Percentiles rank a stretch among this genome's conserved stretches.
Evolutionary conservation across 1,284 basidiomycete genomes (phyloP).

Genomic region (Sporisorium reilianum): DNA sequence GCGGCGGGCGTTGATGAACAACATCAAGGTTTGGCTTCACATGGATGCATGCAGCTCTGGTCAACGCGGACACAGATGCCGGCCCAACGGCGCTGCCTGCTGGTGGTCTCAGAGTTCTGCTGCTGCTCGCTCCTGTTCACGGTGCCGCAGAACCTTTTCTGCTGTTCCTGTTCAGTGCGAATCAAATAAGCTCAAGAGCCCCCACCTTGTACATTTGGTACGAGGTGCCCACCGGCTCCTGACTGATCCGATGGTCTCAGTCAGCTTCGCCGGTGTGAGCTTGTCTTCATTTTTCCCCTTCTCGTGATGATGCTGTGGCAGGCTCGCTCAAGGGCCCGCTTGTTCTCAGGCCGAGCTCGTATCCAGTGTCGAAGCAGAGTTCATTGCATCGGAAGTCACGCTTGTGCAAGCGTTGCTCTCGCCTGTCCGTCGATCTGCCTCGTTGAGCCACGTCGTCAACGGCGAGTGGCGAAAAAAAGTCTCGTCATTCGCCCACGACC

Average conservation of each 20-base stretch:
- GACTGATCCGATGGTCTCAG: slow-evolving; percentile 9
- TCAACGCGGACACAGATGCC: slow-evolving; percentile 27
- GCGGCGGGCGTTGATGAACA: slow-evolving; percentile 20
- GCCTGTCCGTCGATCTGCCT: not conserved
- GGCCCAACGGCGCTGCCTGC: not conserved
- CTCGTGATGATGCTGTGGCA: too few relatives aligned
- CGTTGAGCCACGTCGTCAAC: not conserved
- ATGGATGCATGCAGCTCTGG: slow-evolving; percentile 5
- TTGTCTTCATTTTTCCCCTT: not conserved
- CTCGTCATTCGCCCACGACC: not conserved
- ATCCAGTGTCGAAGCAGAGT: not conserved
- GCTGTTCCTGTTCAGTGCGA: not conserved
- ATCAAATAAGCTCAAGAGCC: not conserved
- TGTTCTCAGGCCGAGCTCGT: not conserved
- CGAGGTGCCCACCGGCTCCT: slow-evolving; percentile 19
- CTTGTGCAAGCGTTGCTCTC: not conserved
- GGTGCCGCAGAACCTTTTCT: slow-evolving; percentile 22
- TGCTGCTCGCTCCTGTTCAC: not conserved
- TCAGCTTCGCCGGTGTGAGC: slow-evolving; percentile 19
- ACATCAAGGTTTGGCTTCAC: slow-evolving; percentile 36
- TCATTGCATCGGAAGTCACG: not conserved
- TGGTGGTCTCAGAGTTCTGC: not conserved
- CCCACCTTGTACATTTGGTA: not conserved
- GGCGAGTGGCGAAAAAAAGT: not conserved
- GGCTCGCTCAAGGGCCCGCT: too few relatives aligned